These are phyloP conservation scores for Herpetomonas samuelpessoai DNA, from an alignment of 208 protist species.

Conservation along the genomic window DNA sequence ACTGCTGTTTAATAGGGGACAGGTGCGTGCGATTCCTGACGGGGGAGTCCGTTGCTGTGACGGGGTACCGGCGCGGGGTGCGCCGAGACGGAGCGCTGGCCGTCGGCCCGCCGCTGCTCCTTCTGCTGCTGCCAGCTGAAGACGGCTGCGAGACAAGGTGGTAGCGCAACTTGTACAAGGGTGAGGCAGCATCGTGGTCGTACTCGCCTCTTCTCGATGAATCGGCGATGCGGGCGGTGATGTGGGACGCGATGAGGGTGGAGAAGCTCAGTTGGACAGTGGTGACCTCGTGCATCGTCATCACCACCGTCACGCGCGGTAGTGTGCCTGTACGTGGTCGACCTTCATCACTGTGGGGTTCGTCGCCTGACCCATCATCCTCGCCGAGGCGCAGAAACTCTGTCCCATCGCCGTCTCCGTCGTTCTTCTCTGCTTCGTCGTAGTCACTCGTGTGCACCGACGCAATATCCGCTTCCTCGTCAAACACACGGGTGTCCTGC, in stretches of 20 bases:
- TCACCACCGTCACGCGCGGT: neutral
- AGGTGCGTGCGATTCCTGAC: neutral
- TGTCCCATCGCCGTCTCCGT: neutral
- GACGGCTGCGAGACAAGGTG: neutral
- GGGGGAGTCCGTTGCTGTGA: neutral
- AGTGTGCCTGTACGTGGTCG: too few species aligned
- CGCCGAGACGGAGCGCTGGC: neutral
- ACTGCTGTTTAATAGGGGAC: neutral
- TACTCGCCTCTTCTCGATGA: neutral
- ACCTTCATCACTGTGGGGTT: too few species aligned
- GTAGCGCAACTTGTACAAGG: neutral
- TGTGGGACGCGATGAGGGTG: neutral
- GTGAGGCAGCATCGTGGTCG: neutral
- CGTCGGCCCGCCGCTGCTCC: neutral
- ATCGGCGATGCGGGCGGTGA: neutral
- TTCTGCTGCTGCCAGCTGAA: neutral
- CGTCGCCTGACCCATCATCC: too few species aligned
- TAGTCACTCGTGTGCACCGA: neutral
- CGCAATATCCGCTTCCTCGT: too few species aligned
- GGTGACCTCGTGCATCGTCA: neutral
- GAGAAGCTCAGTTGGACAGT: neutral
- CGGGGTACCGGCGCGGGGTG: neutral
- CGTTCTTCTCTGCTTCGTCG: neutral
- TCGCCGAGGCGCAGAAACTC: neutral
- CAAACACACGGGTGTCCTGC: too few species aligned